Evolutionary conservation across 768 basidiomycete genomes (phyloP).

Genomic region (Podaxis sp.): DNA sequence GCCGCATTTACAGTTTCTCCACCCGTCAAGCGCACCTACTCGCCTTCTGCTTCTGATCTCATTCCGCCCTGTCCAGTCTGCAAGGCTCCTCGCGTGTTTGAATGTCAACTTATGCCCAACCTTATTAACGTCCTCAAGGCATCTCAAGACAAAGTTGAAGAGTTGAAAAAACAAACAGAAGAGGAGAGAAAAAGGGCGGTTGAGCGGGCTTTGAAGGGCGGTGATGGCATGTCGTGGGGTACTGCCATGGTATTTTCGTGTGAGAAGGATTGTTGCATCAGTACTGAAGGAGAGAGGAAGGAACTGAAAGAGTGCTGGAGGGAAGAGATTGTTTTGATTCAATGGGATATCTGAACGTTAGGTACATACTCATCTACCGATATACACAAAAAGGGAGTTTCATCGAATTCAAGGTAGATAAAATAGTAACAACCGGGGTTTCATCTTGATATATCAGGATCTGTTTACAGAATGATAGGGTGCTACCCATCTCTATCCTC

Average conservation of each 20-base stretch:
- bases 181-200: slow-evolving; percentile 69
- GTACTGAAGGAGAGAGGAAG: slow-evolving; percentile 39
- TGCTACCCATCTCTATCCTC: no score
- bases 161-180: slow-evolving; percentile 47
- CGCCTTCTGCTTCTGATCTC: slow-evolving; percentile 32
- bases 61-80: slow-evolving; percentile 73
- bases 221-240: slow-evolving; percentile 90
- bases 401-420: no score
- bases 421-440: background rate
- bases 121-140: slow-evolving; percentile 73
- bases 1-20: slow-evolving; percentile 57
- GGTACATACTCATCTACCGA: background rate
- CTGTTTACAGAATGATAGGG: no score
- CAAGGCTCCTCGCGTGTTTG: slow-evolving; percentile 70
- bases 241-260: slow-evolving; percentile 90
- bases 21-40: slow-evolving; percentile 52
- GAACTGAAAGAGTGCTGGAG: slow-evolving; percentile 55
- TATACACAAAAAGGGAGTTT: background rate
- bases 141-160: slow-evolving; percentile 20
- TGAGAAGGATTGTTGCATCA: slow-evolving; percentile 66
- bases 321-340: slow-evolving; percentile 76
- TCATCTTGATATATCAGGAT: background rate
- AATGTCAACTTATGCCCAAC: slow-evolving; percentile 94
- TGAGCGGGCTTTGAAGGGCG: slow-evolving; percentile 51
- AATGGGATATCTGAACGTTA: slow-evolving; percentile 62